Base-by-base conservation (phyloP, 2,329 filamentous ascomycete species). In the Westerdykella aurantiaca region DNA sequence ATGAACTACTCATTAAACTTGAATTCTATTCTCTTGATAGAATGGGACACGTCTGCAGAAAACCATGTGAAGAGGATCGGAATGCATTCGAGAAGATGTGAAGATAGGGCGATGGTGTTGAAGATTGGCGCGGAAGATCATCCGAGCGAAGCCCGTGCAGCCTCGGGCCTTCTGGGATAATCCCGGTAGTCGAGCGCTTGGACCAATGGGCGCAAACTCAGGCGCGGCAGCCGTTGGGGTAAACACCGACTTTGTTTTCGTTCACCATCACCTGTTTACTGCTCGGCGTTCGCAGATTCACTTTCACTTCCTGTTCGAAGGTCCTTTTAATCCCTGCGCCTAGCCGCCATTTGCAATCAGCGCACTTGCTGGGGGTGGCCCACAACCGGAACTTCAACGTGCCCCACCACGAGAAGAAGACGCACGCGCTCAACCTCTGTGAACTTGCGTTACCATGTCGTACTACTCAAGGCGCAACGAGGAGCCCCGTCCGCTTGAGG, bases 401-500 rank as follows among this genome's bases (percentile, higher is more conserved):
- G 46, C 46, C 46, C 46, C 46, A 34, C 46, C 38, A n/a, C n/a
- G n/a, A 42, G 11, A 16, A 42, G 6, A 18, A 35, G 16, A 6
- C 34, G 7, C 35, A 5, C 34, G 25, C 41, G 34, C 37, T 16
- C 14, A 6, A 18, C 25, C 25, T 9, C 11, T 29, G 25, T 29
- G 10, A 29, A 29, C 9, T 21, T 29, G 25, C 25, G 25, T 29
- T 29, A 29, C 25, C 25, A 29, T 29, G 25, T 29, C 25, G 25
- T 29, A 29, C 25, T 29, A 29, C 25, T 29, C 25, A 29, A 83
- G 91, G 67, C 86, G 91, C 66, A 97, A 97, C 74, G 85, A 86
- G 72, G 80, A 81, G 66, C 87, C 93, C 34, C 82, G 91, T 49
- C 79, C 84, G 50, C 73, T 98, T 45, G 81, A 83, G 25, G 88